A percentile compares a stretch with the other conserved stretches of the same genome.
These are phyloP conservation scores for Eucalyptus marginata DNA, from an alignment of 345 rosid genomes.

Conservation along the genomic window DNA sequence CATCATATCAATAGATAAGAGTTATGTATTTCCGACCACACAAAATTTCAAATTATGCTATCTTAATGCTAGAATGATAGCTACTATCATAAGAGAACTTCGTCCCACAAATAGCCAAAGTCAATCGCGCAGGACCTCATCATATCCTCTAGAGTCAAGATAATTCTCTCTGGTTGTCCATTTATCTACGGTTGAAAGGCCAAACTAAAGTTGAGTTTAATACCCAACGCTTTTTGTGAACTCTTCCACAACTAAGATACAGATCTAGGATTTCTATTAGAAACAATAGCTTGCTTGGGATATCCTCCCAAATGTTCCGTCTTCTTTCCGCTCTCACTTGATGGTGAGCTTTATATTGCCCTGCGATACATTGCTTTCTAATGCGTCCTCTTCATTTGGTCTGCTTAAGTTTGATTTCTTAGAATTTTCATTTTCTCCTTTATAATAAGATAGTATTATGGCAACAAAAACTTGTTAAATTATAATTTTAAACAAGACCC, in stretches of 20 bases:
- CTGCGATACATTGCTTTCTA: not conserved
- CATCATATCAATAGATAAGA: not conserved
- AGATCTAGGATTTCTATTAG: not conserved
- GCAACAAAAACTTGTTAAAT: not conserved
- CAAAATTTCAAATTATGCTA: not conserved
- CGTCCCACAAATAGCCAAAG: not conserved
- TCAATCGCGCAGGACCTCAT: not conserved
- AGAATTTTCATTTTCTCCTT: not conserved
- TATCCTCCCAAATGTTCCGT: slow-evolving; percentile 67
- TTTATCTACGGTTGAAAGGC: not conserved
- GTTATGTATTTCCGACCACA: not conserved
- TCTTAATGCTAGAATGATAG: not conserved
- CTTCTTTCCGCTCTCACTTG: not conserved
- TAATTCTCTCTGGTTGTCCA: not conserved
- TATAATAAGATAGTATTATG: not conserved
- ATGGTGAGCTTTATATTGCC: not conserved
- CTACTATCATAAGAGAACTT: not conserved
- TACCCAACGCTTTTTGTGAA: not conserved
- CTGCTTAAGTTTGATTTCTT: not conserved
- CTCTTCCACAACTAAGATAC: not conserved
- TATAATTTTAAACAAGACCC: not conserved
- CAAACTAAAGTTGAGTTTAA: not conserved
- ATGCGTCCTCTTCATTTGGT: not conserved
- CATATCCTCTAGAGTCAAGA: not conserved
- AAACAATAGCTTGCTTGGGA: slow-evolving; percentile 57